Base-by-base conservation (phyloP, 345 rosid species). In the Erucastrum elatum region DNA sequence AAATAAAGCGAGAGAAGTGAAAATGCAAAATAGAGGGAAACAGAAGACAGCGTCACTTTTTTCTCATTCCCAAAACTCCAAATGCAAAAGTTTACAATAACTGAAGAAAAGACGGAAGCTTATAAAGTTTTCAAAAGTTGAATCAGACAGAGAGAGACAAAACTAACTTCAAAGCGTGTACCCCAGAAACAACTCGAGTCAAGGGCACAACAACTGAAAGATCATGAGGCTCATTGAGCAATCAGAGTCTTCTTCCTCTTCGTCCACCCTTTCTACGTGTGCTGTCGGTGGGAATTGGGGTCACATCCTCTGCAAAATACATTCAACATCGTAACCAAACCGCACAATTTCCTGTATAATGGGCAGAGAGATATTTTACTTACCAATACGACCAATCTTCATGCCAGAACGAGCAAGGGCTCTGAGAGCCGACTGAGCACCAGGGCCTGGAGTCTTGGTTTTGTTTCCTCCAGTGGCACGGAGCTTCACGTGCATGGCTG, bases 371-470 rank as follows among this genome's bases (percentile, higher is more conserved):
- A 55, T 1, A 4, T 49, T 29, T n/a, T 15, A 51, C 8, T 64
- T 76, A 89, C 98, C 98, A 5, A 91, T 91, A 71, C 97, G 97
- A 44, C 94, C 94, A 68, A 90, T 91, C 83, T 86, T 90, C 97
- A 91, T 90, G 71, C 97, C 97, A 15, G 97, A 88, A 82, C 97
- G 97, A 78, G 97, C 93, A 80, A 91, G 86, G 0, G 94, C 97
- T 76, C 94, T 84, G 3, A 90, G 91, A 35, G 97, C 97, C n/a
- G 97, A 90, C 83, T 90, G 97, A 61, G 97, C 97, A 79, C 97
- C 97, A 15, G 97, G 97, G 8, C 97, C 94, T 71, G 95, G 95
- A 13, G 95, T 92, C 82, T 92, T 92, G n/a, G 95, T 90, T 78
- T 92, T 89, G 84, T 92, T 92, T 29, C 92, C 95, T 3, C 95